phyloP scores from a whole-genome alignment of 495 filamentous ascomycete species.

The Talaromyces liani region DNA sequence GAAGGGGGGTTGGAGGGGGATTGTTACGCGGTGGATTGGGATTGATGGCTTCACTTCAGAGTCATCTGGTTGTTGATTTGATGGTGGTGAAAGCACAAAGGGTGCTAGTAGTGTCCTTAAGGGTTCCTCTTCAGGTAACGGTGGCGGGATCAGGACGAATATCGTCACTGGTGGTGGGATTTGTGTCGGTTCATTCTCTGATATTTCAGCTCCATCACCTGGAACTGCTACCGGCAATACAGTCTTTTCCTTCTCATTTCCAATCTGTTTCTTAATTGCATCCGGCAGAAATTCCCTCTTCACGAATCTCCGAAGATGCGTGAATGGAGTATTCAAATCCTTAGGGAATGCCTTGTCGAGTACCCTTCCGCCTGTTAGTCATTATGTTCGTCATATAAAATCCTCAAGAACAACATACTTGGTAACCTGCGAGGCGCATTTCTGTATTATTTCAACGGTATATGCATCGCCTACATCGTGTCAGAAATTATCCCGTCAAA shows the following conservation, averaged over 20 bases:
- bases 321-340: conserved; percentile 52
- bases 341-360: conserved; percentile 43
- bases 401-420: conserved; percentile 26
- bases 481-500: not conserved
- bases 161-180: conserved; percentile 22
- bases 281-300: conserved; percentile 62
- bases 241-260: not conserved
- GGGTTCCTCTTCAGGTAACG: conserved; percentile 21
- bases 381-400: not conserved
- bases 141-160: conserved; percentile 32
- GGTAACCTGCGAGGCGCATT: conserved; percentile 36
- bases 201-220: not conserved
- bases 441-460: conserved; percentile 36
- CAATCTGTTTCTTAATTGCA: conserved; percentile 27
- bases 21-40: conserved; percentile 41
- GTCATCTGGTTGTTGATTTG: conserved; percentile 14
- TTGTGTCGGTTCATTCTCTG: conserved; percentile 7
- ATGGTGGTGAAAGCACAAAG: conserved; percentile 16
- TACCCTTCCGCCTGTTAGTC: conserved; percentile 18
- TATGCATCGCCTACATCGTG: conserved; percentile 30
- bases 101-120: conserved; percentile 28
- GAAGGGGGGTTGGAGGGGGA: conserved; percentile 71
- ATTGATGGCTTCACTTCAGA: conserved; percentile 21
- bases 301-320: conserved; percentile 76
- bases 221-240: too few species aligned